Evolutionary conservation across 345 rosid genomes (phyloP).

Genomic region (Hypericum androsaemum): DNA sequence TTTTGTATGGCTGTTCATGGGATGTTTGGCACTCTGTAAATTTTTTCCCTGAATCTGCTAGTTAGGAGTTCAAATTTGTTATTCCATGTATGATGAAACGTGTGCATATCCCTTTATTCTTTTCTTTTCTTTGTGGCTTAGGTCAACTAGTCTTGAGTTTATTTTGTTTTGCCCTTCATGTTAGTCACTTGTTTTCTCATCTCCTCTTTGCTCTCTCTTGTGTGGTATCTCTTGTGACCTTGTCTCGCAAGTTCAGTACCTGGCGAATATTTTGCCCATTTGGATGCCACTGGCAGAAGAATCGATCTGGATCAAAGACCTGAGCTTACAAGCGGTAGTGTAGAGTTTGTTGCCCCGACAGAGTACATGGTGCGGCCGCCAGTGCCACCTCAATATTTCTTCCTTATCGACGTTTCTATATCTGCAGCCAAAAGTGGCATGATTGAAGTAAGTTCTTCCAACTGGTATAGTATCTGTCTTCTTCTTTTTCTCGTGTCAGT

Average conservation of each 20-base stretch:
- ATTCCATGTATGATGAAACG: no score
- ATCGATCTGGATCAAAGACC: constrained; percentile 90
- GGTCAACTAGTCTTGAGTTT: neutral
- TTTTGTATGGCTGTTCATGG: no score
- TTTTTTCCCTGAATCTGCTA: no score
- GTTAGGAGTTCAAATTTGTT: no score
- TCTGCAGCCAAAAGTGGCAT: constrained; percentile 90
- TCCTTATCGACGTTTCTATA: constrained; percentile 88
- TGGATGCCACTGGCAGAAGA: constrained; percentile 88
- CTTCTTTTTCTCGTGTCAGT: neutral
- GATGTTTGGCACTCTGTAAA: no score
- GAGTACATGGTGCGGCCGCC: constrained; percentile 99
- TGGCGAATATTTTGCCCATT: constrained; percentile 83
- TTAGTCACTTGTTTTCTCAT: neutral
- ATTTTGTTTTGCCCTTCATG: neutral
- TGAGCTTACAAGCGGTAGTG: constrained; percentile 89
- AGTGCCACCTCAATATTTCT: constrained; percentile 93
- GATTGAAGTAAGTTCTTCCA: constrained; percentile 69
- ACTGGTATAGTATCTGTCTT: neutral
- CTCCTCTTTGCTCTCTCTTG: neutral
- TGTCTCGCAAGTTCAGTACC: constrained; percentile 48
- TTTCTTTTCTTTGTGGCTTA: neutral
- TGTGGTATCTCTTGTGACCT: constrained; percentile 14
- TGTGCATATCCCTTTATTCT: no score
- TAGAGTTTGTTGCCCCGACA: constrained; percentile 92